Conservation (phyloP, 768 basidiomycete genomes). For the Rhizopogon rudus region DNA sequence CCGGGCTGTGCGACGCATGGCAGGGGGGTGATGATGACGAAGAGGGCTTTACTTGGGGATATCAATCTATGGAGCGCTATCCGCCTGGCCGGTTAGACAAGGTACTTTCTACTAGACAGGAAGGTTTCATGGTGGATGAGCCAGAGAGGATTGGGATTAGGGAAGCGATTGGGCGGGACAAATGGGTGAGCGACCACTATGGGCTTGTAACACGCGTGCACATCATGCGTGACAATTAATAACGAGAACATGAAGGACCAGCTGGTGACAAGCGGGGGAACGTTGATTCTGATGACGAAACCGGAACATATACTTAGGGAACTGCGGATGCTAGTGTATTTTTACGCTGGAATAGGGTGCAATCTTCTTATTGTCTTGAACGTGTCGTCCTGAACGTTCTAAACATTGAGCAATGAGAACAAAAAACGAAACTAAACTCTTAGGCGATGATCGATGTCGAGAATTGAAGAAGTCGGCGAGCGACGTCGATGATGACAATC, state of each 20-base stretch:
- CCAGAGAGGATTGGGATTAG: conserved; percentile 55
- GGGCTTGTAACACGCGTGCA: conserved; percentile 44
- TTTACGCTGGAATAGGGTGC: not conserved
- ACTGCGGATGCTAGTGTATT: conserved; percentile 4
- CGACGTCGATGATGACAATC: no score
- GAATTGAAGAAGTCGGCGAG: no score
- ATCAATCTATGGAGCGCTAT: conserved; percentile 43
- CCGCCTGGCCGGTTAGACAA: conserved; percentile 62
- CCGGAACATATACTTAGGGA: not conserved
- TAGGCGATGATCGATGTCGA: no score
- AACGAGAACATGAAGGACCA: not conserved
- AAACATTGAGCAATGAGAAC: not conserved
- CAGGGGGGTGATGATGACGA: conserved; percentile 37
- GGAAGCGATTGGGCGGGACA: conserved; percentile 34
- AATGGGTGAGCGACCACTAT: conserved; percentile 67
- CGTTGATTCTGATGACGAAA: not conserved
- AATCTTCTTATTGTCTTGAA: not conserved
- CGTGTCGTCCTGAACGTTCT: no score
- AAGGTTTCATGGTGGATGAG: conserved; percentile 46
- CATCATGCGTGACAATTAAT: conserved; percentile 17
- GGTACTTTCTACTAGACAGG: conserved; percentile 49
- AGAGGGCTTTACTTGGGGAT: conserved; percentile 64
- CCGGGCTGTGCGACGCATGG: conserved; percentile 61
- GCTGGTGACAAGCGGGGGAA: not conserved
- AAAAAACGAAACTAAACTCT: no score